A percentile compares a stretch with the other conserved stretches of the same genome.
Evolutionary conservation across 139 green algal genomes (phyloP).

Genomic region (Zygnema cylindricum): DNA sequence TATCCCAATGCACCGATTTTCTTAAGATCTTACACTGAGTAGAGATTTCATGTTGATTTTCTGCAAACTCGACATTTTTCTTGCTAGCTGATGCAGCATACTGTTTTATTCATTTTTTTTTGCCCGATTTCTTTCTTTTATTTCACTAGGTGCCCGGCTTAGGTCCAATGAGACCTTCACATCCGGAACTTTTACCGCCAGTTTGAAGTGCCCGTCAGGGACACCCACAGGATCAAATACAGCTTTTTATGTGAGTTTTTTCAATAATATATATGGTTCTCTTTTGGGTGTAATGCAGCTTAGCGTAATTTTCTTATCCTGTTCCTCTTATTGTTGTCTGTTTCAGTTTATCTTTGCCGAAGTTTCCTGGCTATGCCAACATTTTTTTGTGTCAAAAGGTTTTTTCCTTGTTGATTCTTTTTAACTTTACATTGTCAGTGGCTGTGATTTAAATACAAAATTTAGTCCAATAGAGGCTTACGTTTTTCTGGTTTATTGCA

Average conservation of each 20-base stretch:
- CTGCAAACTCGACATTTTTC: no score
- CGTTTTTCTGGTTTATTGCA: no score
- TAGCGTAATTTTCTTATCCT: background rate
- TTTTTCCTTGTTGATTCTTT: background rate
- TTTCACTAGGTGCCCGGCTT: background rate
- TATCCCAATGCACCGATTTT: no score
- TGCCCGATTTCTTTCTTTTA: no score
- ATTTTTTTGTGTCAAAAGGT: background rate
- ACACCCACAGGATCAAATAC: background rate
- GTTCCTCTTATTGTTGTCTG: background rate
- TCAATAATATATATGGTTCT: background rate
- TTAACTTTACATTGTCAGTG: background rate
- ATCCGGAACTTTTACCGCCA: background rate
- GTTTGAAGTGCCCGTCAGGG: background rate
- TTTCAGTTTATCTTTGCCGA: background rate
- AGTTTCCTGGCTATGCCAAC: background rate
- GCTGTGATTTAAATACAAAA: no score
- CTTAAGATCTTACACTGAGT: no score
- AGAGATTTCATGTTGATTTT: no score
- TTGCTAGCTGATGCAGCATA: no score
- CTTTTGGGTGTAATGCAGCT: background rate
- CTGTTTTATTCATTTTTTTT: no score
- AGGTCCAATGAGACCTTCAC: background rate
- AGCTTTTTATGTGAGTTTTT: background rate
- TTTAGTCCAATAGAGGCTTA: no score